Base-by-base conservation (phyloP, 768 basidiomycete species). In the Amanita subjunquillea region DNA sequence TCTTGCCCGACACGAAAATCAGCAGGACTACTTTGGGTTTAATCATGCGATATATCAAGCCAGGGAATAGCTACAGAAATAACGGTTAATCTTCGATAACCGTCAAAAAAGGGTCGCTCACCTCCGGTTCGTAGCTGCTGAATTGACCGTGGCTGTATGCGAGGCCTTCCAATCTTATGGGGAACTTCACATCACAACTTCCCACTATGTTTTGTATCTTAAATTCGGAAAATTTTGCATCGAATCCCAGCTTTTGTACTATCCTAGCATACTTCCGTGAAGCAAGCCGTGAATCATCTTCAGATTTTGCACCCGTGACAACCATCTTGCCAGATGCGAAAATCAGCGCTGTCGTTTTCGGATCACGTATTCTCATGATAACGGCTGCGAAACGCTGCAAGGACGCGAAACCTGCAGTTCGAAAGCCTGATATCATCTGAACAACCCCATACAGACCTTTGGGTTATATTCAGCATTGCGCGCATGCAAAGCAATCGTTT, bases 301-400 rank as follows among this genome's bases (percentile, higher is more conserved):
- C 95, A 30, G 90, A 92, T 78, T 98, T 99, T 45, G 96, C 96
- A 65, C 96, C 96, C 38, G 96, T 98, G 54, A 98, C 95, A 67
- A 99, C 96, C 91, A 99, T 98, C 81, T 98, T 99, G 65, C 96
- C 96, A 54, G 92, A 95, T 32, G 96, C 96, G 69, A 99, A 99
- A 69, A 99, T 98, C 60, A 99, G 83, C 22, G 95, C 96, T 48
- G 96, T 99, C 55, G 96, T 99, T 78, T 99, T 99, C 48, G 96
- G 96, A 62, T 98, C 96, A 60, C 96, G 93, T 65, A 99, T 98
- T 69, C 96, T 91, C 96, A 99, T 99, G 73, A 99, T 98, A 60
- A 98, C 96, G 55, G 96, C 96, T 61, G 95, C 96, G 76, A 99
- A 99, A 86, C 96, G 96, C 96, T 99, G 74, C 52, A 72, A 63